Evolutionary conservation across 352 stramenopile species (phyloP).

Genomic region (Paralagenidium karlingii): DNA sequence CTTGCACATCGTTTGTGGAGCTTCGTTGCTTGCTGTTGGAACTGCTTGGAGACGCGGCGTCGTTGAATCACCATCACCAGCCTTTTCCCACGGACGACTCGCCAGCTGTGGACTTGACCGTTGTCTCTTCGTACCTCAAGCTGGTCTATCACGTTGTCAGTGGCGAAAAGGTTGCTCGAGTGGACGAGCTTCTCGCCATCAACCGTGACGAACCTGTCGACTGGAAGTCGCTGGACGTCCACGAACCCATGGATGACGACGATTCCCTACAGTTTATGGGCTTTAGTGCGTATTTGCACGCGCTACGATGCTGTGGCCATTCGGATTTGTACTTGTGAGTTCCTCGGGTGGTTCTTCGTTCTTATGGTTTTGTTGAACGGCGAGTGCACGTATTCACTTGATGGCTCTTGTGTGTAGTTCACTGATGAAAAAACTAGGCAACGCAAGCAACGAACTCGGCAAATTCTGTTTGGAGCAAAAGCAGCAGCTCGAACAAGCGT

Average conservation of each 20-base stretch:
- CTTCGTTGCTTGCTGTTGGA: slow-evolving; percentile 51
- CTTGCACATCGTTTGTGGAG: too few relatives aligned
- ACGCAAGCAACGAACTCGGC: slow-evolving; percentile 69
- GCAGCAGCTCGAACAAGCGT: slow-evolving; percentile 35
- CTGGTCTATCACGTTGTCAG: slow-evolving; percentile 40
- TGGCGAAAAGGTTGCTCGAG: too few relatives aligned
- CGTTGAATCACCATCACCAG: too few relatives aligned
- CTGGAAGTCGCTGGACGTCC: too few relatives aligned
- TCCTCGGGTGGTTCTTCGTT: too few relatives aligned
- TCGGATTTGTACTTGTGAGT: slow-evolving; percentile 80
- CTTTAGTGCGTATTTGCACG: slow-evolving; percentile 54
- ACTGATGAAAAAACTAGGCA: slow-evolving; percentile 82
- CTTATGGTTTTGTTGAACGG: neutral
- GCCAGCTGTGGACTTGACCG: too few relatives aligned
- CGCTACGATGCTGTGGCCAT: slow-evolving; percentile 41
- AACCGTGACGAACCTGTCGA: too few relatives aligned
- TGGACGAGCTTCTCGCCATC: too few relatives aligned
- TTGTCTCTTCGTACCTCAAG: too few relatives aligned
- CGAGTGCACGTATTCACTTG: slow-evolving; percentile 1
- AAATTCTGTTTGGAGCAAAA: slow-evolving; percentile 47
- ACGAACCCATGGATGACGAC: slow-evolving; percentile 2
- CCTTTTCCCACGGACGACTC: too few relatives aligned
- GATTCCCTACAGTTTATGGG: slow-evolving; percentile 29
- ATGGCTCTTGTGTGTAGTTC: slow-evolving; percentile 19
- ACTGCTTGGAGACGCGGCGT: slow-evolving; percentile 58